These are phyloP conservation scores for Pleurotus pulmonarius DNA, from an alignment of 768 basidiomycete genomes.

Conservation along the genomic window DNA sequence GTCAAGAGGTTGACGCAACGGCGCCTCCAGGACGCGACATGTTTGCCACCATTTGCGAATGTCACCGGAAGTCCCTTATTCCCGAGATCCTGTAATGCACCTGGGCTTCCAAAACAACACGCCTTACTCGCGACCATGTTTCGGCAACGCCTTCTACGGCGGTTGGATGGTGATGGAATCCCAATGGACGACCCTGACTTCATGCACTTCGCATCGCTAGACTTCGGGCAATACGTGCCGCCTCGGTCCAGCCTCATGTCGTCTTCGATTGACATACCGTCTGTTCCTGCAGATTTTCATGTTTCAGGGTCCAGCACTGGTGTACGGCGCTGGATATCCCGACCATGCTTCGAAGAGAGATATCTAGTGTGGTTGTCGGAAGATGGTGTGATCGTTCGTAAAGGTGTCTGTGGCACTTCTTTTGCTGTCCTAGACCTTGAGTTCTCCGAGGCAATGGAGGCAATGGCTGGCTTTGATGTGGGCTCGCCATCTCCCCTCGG, in stretches of 20 bases:
- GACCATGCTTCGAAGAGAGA: constrained; percentile 77
- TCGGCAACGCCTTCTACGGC: constrained; percentile 47
- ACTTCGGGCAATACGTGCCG: background rate
- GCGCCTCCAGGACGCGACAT: constrained; percentile 35
- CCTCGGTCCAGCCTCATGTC: background rate
- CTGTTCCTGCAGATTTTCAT: constrained; percentile 1
- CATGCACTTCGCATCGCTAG: constrained; percentile 14
- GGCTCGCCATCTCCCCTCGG: constrained; percentile 18
- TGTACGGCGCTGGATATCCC: constrained; percentile 64
- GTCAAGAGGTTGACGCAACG: constrained; percentile 42
- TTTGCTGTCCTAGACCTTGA: constrained; percentile 70
- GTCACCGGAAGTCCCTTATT: constrained; percentile 33
- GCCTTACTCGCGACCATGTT: constrained; percentile 44
- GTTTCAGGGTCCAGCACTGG: constrained; percentile 46
- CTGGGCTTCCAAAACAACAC: constrained; percentile 28
- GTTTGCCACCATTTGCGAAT: constrained; percentile 49
- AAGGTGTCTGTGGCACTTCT: constrained; percentile 42
- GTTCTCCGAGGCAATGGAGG: constrained; percentile 64
- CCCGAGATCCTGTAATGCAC: constrained; percentile 54
- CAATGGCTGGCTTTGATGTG: constrained; percentile 50
- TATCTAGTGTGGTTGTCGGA: constrained; percentile 48
- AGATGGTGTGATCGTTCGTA: constrained; percentile 28
- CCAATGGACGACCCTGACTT: constrained; percentile 10
- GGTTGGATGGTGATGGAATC: constrained; percentile 17
- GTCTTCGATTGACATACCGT: background rate